Evolutionary conservation across 2,329 filamentous ascomycete genomes (phyloP).

Genomic region (Fusarium napiforme): DNA sequence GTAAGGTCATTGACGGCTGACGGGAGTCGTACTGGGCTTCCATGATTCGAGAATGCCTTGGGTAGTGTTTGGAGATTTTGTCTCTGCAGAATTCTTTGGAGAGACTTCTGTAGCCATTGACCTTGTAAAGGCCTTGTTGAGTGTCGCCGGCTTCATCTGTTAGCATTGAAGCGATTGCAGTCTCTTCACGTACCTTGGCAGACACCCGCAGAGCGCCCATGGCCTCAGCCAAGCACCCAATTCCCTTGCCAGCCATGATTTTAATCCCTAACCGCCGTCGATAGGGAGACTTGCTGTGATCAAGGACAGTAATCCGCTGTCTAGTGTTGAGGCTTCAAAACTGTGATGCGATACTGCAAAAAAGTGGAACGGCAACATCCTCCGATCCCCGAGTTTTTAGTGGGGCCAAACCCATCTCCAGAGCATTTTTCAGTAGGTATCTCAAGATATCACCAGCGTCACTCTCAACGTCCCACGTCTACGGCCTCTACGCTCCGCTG

Average conservation of each 20-base stretch:
- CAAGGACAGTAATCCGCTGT: neutral
- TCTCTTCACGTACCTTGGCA: conserved; percentile 50
- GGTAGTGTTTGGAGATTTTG: conserved; percentile 30
- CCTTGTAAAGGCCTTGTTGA: conserved; percentile 58
- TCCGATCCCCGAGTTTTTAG: conserved; percentile 44
- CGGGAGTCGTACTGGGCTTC: conserved; percentile 56
- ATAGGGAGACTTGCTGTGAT: conserved; percentile 15
- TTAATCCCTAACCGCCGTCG: neutral
- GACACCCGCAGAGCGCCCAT: conserved; percentile 62
- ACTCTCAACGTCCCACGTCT: conserved; percentile 18
- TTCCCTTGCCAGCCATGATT: conserved; percentile 59
- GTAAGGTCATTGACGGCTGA: neutral
- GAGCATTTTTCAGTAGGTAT: conserved; percentile 45
- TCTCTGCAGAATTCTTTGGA: conserved; percentile 48
- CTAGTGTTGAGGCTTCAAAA: conserved; percentile 39
- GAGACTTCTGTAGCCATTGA: conserved; percentile 67
- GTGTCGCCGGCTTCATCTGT: conserved; percentile 46
- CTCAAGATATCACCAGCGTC: conserved; percentile 22
- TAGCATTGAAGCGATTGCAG: conserved; percentile 17
- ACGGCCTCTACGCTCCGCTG: conserved; percentile 21
- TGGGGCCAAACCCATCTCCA: conserved; percentile 42
- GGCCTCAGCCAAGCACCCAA: conserved; percentile 64
- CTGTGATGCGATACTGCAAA: conserved; percentile 37
- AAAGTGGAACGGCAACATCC: conserved; percentile 45
- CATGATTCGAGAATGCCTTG: conserved; percentile 54